Conservation (phyloP, 73 alveolate species). For the Diophrys appendiculata region DNA sequence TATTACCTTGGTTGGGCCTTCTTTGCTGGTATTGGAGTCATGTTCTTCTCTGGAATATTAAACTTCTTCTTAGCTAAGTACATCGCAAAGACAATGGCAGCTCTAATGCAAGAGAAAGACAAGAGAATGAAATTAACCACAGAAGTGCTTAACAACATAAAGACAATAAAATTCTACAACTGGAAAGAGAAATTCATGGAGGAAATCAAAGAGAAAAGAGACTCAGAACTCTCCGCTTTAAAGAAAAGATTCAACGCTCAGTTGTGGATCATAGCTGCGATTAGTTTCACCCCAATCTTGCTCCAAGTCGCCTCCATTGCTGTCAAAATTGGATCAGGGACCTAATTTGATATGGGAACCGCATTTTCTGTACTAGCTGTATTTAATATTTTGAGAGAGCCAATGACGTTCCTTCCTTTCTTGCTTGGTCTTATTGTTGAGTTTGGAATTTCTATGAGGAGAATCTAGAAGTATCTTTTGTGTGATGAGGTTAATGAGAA, state of each 20-base stretch:
- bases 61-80: slow-evolving; percentile 46
- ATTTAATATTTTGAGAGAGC: slow-evolving; percentile 59
- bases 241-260: not conserved
- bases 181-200: slow-evolving; percentile 70
- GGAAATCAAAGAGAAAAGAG: not conserved
- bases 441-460: slow-evolving; percentile 68
- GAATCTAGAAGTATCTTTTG: slow-evolving; percentile 76
- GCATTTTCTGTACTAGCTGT: slow-evolving; percentile 28
- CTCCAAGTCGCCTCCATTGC: not conserved
- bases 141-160: slow-evolving; percentile 81
- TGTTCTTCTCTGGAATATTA: slow-evolving; percentile 23
- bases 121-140: slow-evolving; percentile 78
- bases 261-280: not conserved
- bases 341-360: not conserved
- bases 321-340: slow-evolving; percentile 16
- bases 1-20: slow-evolving; percentile 53
- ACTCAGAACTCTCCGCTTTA: not conserved
- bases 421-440: slow-evolving; percentile 72
- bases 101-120: slow-evolving; percentile 77
- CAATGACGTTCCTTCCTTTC: slow-evolving; percentile 78
- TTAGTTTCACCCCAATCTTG: not conserved
- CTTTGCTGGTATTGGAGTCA: slow-evolving; percentile 48
- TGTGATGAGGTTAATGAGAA: slow-evolving; percentile 69
- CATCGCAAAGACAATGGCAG: slow-evolving; percentile 46
- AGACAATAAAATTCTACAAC: slow-evolving; percentile 83